Evolutionary conservation across 495 filamentous ascomycete species (phyloP).

Genomic region (Rhypophila decipiens): DNA sequence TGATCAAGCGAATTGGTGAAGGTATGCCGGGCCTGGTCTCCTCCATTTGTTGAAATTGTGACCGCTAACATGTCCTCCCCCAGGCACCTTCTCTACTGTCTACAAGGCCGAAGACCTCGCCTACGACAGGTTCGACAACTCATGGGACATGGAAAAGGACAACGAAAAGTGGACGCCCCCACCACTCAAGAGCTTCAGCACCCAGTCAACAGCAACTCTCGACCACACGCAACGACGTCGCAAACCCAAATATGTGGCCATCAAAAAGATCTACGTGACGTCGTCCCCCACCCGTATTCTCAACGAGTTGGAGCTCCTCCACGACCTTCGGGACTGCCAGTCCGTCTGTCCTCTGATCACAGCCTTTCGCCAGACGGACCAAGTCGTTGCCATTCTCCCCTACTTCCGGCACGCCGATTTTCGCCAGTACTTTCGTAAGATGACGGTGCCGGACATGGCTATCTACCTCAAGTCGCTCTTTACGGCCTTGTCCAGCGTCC

Average conservation of each 20-base stretch:
- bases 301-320: constrained; percentile 94
- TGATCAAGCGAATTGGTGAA: constrained; percentile 97
- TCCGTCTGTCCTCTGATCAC: constrained; percentile 94
- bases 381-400: constrained; percentile 89
- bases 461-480: constrained; percentile 88
- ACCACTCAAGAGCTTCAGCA: constrained; percentile 38
- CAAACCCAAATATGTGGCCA: constrained; percentile 73
- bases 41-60: constrained; percentile 1
- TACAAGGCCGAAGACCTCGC: constrained; percentile 97
- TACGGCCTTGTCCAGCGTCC: constrained; percentile 74
- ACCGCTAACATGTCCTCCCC: too few species aligned
- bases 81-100: constrained; percentile 95
- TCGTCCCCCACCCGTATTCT: constrained; percentile 87
- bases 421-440: constrained; percentile 84
- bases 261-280: constrained; percentile 99
- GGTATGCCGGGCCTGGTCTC: too few species aligned
- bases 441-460: constrained; percentile 76
- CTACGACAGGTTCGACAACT: constrained; percentile 76
- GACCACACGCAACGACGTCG: constrained; percentile 24
- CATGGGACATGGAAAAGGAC: constrained; percentile 73
- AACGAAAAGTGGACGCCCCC: constrained; percentile 57
- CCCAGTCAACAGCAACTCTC: constrained; percentile 20
- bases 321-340: constrained; percentile 73
- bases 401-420: constrained; percentile 97
- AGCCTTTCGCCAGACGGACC: constrained; percentile 86